Evolutionary conservation across 2,329 filamentous ascomycete genomes (phyloP), one percentile per base, ranked within the genome.

Genomic region (Pseudocercospora pini-densiflorae): DNA sequence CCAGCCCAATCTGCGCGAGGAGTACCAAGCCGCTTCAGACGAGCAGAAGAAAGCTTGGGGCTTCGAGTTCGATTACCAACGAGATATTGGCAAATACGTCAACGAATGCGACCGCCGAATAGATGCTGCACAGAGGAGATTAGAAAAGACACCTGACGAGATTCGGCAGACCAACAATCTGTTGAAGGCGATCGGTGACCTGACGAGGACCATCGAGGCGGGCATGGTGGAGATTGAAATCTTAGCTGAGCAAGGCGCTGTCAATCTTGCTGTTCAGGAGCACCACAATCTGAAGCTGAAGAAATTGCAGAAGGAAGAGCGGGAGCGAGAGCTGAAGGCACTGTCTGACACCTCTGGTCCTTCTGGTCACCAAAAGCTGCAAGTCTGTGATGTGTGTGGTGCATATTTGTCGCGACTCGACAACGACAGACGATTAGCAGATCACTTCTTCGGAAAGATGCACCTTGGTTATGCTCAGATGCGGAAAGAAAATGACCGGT

Each of bases 401-500:
- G 95, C 95, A 5, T 99, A 98, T 78, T 86, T 99, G 43, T 93
- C 90, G 69, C 84, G 95, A 23, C 86, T 99, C 33, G 95, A 99
- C 78, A 99, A 99, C 77, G 95, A 99, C 79, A 88, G 95, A 40
- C 87, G 95, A 31, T 80, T 99, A 76, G 95, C 95, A 21, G 95
- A 99, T 78, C 95, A 99, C 79, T 99, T 99, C 78, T 98, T 97
- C 80, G 95, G 95, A 23, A 99, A 99, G 85, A 99, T 99, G 95
- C 95, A 99, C 77, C 82, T 99, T 64, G 95, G 95, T 0, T 99
- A 98, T 78, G 95, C 95, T 16, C 92, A 97, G 81, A 99, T 99
- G 95, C 89, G 95, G 74, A 97, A 95, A 85, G 95, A 93, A 2
- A 93, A 88, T 75, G 93, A 97, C 63, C 83, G 87, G n/a, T 88